Percentiles rank a stretch among this genome's conserved stretches.
Conservation (phyloP, 2,329 filamentous ascomycete genomes). For the Claviceps digitariae region DNA sequence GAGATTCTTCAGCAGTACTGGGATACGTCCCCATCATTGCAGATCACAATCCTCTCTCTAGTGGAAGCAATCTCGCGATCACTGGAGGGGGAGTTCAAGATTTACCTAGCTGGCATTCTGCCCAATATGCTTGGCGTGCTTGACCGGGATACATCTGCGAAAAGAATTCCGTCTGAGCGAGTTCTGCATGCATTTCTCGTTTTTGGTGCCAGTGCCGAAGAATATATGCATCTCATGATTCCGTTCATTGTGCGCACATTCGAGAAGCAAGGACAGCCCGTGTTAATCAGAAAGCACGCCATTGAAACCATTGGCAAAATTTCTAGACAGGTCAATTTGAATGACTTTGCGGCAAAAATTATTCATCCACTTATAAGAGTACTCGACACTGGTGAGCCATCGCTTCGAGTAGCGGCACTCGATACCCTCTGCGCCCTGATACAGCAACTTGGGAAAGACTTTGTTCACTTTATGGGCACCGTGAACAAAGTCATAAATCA, state of each 20-base stretch:
- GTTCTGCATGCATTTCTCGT: constrained; percentile 92
- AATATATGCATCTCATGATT: constrained; percentile 98
- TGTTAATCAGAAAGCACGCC: constrained; percentile 67
- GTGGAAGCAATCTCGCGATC: constrained; percentile 91
- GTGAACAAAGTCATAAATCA: constrained; percentile 75
- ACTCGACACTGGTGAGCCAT: constrained; percentile 56
- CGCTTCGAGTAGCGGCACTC: constrained; percentile 66
- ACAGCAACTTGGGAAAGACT: constrained; percentile 90
- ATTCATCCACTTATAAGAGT: constrained; percentile 85
- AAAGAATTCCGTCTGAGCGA: constrained; percentile 72
- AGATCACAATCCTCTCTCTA: constrained; percentile 80
- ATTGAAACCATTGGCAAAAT: constrained; percentile 93
- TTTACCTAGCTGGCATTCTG: constrained; percentile 77
- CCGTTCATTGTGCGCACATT: constrained; percentile 91
- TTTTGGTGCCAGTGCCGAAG: constrained; percentile 88
- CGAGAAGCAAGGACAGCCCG: constrained; percentile 72
- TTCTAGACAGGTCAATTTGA: constrained; percentile 91
- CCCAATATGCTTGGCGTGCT: constrained; percentile 91
- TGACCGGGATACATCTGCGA: constrained; percentile 66
- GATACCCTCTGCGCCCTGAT: constrained; percentile 93
- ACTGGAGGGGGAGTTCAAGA: constrained; percentile 94
- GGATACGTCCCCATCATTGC: constrained; percentile 65
- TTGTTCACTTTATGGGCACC: constrained; percentile 83
- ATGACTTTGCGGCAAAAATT: constrained; percentile 91
- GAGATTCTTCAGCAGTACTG: constrained; percentile 82